Base-by-base conservation (phyloP, 352 stramenopile genomes). In the Phytopythium kandeliae region DNA sequence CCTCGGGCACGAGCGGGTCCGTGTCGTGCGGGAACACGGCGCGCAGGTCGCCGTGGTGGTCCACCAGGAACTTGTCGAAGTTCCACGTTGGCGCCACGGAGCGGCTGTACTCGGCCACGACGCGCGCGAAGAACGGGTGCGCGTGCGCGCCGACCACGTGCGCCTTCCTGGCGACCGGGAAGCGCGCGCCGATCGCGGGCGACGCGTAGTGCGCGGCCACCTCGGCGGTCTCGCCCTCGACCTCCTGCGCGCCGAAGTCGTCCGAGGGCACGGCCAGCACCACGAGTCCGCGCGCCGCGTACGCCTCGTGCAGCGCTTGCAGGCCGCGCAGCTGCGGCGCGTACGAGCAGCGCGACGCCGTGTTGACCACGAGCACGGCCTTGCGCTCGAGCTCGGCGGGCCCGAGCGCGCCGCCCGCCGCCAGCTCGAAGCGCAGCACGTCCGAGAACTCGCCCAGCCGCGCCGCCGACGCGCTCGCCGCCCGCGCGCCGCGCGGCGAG, bases 51-150 rank as follows among this genome's bases (percentile, higher is more conserved):
- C 79, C 79, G 26, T 65, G 54, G 24, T 78, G 56, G 38, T 90
- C 76, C 38, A 90, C 57, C 36, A 90, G 37, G 56, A 90, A 90
- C 61, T 90, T 90, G 75, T 90, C 79, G 59, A 90, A 90, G 40
- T 90, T 90, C 78, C 78, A 85, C 69, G 76, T 84, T 3, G 78
- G 78, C 5, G 78, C 76, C 31, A 87, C 76, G 0, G 78, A 86
- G 22, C 65, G 55, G 40, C 71, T 78, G 66, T 90, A 90, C 37
- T 82, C 67, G 31, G 71, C 58, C 16, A 77, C 76, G 13, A 90
- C 69, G 21, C 65, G 68, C 42, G 67, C 67, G 43, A 87, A 90
- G 58, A 90, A 89, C 35, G 65, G 65, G 44, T 87, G 75, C 2
- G 78, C 78, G 1, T 75, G 49, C 3, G 69, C 55, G 4, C 75